Base-by-base conservation (phyloP, 1,284 basidiomycete genomes). In the Rhodotorula sp. region DNA sequence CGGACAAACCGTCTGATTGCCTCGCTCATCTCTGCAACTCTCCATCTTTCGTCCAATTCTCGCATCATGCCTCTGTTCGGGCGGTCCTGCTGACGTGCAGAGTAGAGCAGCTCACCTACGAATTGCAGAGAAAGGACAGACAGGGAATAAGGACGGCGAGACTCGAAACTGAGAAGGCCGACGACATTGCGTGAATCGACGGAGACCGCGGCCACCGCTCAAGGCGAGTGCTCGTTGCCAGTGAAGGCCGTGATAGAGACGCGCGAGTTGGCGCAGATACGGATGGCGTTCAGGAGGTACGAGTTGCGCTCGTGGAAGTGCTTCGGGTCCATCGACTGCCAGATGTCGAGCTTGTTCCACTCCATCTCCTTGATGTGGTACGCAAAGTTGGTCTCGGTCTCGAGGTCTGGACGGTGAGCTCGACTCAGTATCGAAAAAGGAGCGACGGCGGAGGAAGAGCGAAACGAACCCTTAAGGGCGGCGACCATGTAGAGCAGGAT, bases 401-500 rank as follows among this genome's bases (percentile, higher is more conserved):
- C 60, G 41, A 72, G 66, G 57, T 72, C 73, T 42, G 44, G 10
- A 41, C 2, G 3, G 21, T 10, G 9, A 1, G 34, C 19, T 50
- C 12, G 19, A 21, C 2, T 55, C 2, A 58, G 56, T 13, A 3
- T 23, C 5, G 17, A 7, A 27, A 3, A 7, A 14, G 4, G 7
- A 19, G 17, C 7, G 25, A 27, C 16, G 19, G 16, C 4, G 53
- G 16, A n/a, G 10, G 16, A 42, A 17, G 23, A 19, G 23, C 13
- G 56, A 7, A 7, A 12, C 56, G 41, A 42, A 58, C 56, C 56
- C 23, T 66, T 55, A 27, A 72, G 65, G 41, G 62, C 50, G 13
- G 65, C 70, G 54, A 74, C 70, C 44, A 68, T 44, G 45, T 63
- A 52, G 44, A 74, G 57, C n/a, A 74, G 61, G 60, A 68, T 67